Evolutionary conservation across 2,329 filamentous ascomycete genomes (phyloP).

Genomic region (Claviceps sp.): DNA sequence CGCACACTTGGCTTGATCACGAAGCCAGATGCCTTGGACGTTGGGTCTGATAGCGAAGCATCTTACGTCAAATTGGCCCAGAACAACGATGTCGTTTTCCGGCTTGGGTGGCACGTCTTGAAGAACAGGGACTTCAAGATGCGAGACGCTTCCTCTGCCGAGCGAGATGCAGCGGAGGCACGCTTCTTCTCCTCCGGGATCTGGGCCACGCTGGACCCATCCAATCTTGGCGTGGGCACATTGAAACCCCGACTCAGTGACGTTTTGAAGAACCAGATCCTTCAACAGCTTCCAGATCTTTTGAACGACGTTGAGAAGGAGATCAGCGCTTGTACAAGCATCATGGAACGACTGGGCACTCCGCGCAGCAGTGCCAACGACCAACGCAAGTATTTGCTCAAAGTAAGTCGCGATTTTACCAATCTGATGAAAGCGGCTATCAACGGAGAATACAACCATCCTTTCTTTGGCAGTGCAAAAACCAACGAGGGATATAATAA

Average conservation of each 20-base stretch:
- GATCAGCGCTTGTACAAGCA: constrained; percentile 18
- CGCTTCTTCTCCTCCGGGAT: constrained; percentile 29
- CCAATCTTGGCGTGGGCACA: constrained; percentile 31
- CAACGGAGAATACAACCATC: constrained; percentile 36
- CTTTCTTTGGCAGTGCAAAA: constrained; percentile 31
- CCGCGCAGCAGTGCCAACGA: constrained; percentile 29
- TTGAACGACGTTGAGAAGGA: constrained; percentile 27
- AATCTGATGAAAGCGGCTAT: constrained; percentile 30
- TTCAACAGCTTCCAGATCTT: constrained; percentile 30
- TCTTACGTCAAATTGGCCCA: constrained; percentile 27
- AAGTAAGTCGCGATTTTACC: constrained; percentile 31
- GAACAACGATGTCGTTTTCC: constrained; percentile 32
- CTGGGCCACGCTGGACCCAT: constrained; percentile 23
- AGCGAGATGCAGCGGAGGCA: constrained; percentile 27
- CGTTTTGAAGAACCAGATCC: constrained; percentile 34
- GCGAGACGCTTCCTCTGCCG: constrained; percentile 13
- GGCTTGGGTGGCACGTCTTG: constrained; percentile 40
- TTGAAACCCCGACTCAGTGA: constrained; percentile 36
- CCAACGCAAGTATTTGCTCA: constrained; percentile 33
- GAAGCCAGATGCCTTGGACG: constrained; percentile 31
- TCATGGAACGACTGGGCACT: constrained; percentile 34
- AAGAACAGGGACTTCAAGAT: constrained; percentile 26
- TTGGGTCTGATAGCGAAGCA: constrained; percentile 24
- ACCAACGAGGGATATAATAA: constrained; percentile 22
- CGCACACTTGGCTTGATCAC: constrained; percentile 45